phyloP scores from a whole-genome alignment of 2,329 filamentous ascomycete species.

The Chaetomium olivaceum region DNA sequence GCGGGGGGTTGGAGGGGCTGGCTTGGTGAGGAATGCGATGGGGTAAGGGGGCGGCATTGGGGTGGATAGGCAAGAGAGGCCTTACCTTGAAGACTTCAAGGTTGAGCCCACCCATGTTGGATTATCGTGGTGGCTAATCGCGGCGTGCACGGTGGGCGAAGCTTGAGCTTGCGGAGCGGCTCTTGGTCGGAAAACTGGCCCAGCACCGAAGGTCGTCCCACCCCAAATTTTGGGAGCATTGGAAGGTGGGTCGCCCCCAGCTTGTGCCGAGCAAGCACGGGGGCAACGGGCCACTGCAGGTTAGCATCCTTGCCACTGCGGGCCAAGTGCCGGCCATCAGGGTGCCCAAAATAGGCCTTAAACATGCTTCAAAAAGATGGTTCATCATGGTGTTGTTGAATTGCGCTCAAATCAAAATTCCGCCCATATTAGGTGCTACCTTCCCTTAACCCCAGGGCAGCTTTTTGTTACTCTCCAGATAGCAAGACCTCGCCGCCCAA shows the following conservation, averaged over 20 bases:
- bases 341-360: constrained; percentile 1
- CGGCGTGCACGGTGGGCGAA: neutral
- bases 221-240: constrained; percentile 10
- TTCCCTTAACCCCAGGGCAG: constrained; percentile 40
- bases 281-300: neutral
- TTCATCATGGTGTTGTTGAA: neutral
- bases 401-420: constrained; percentile 9
- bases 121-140: constrained; percentile 3
- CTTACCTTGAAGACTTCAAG: constrained; percentile 91
- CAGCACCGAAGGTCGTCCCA: neutral
- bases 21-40: neutral
- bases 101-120: constrained; percentile 75
- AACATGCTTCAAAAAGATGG: neutral
- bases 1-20: neutral
- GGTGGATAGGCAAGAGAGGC: neutral
- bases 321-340: constrained; percentile 19
- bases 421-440: constrained; percentile 14
- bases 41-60: neutral
- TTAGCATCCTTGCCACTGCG: constrained; percentile 6
- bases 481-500: constrained; percentile 62
- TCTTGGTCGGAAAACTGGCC: neutral
- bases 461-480: constrained; percentile 67
- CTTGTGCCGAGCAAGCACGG: constrained; percentile 9
- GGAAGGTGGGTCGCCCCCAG: constrained; percentile 19
- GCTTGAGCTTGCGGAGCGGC: constrained; percentile 5